These are phyloP conservation scores for Verticillium isaacii DNA, from an alignment of 2,329 filamentous ascomycete genomes.

Conservation along the genomic window DNA sequence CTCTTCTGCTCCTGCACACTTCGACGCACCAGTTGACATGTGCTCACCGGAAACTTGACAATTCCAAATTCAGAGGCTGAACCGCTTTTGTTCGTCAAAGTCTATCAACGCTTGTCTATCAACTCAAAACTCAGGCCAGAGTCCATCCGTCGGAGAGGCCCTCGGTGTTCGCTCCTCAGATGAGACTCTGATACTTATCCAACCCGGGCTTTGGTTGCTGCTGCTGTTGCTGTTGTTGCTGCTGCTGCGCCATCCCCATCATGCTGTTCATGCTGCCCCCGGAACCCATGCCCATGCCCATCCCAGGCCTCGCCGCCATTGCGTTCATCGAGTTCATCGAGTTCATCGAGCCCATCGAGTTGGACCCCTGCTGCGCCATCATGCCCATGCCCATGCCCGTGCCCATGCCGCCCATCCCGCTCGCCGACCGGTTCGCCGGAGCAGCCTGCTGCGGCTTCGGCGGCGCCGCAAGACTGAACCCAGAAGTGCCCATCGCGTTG, in stretches of 20 bases:
- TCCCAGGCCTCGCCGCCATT: background rate
- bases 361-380: constrained; percentile 9
- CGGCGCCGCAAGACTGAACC: constrained; percentile 44
- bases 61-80: background rate
- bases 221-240: constrained; percentile 21
- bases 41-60: background rate
- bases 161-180: constrained; percentile 30
- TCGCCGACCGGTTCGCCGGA: constrained; percentile 11
- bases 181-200: constrained; percentile 64
- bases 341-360: constrained; percentile 4
- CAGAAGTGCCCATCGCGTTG: constrained; percentile 14
- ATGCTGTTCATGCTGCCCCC: constrained; percentile 22
- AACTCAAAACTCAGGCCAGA: background rate
- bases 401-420: constrained; percentile 10
- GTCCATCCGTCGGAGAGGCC: background rate
- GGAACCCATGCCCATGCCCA: constrained; percentile 21
- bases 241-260: constrained; percentile 16
- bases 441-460: constrained; percentile 27
- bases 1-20: no score
- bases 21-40: background rate
- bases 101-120: background rate
- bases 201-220: constrained; percentile 46
- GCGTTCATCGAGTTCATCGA: background rate
- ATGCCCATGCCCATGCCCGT: constrained; percentile 7
- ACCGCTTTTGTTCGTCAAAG: background rate